Base-by-base conservation (phyloP, 2,329 filamentous ascomycete genomes). In the Alternaria ventricosa region DNA sequence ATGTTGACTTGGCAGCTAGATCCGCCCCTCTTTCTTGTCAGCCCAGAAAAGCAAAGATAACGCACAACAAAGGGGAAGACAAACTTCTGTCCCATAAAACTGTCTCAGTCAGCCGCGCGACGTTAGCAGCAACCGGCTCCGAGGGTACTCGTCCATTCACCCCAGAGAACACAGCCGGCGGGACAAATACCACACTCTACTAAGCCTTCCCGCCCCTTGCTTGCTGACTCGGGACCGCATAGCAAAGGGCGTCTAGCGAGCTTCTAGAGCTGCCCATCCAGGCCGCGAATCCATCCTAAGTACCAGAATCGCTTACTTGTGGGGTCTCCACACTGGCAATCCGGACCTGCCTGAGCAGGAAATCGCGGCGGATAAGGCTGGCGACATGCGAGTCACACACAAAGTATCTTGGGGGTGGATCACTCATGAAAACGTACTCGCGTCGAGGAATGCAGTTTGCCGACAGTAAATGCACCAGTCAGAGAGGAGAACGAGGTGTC, bases 231-330 rank as follows among this genome's bases (percentile, higher is more conserved):
- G 64, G 60, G 57, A 54, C 55, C 60, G 33, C 61, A 63, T 64
- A 72, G 66, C 55, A 65, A 61, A 61, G 55, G 55, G 63, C 69
- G 69, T 71, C 71, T 74, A 74, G 71, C 60, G 63, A 64, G 66
- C 63, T 61, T 66, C 61, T 67, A 66, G 58, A 64, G 57, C 61
- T 33, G 36, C 47, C 44, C 46, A 61, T 59, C 60, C 55, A 62
- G 55, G 60, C 55, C 55, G 55, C 55, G 57, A 55, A 62, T 62
- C 50, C 45, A 55, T 60, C 45, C 50, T 60, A 18, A 55, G 44
- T 60, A 45, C 61, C 50, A 63, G 44, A 53, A 28, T 36, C 45
- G 55, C 45, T 44, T 55, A 57, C 56, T 49, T 63, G 61, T 45
- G 61, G 61, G 61, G 51, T 60, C 61, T 55, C 61, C 61, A 63